Evolutionary conservation across 805 yeast genomes (phyloP), one percentile per base, ranked within the genome.

Genomic region (Metschnikowia kunwiensis): DNA sequence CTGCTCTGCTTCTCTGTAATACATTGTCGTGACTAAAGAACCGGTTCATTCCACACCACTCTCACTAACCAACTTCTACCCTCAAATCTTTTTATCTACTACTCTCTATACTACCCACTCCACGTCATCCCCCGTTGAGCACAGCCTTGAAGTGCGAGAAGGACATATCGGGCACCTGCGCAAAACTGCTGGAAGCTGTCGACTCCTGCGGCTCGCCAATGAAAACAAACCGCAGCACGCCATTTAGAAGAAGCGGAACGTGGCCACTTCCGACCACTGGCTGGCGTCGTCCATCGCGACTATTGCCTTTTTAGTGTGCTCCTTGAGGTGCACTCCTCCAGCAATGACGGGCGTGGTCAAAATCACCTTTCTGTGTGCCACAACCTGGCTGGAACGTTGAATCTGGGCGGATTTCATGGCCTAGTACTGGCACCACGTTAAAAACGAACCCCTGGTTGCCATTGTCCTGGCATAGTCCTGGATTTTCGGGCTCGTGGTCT

Each of bases 261-360:
- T 77, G 1, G 78, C 66, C 5, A 86, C 82, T 46, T 82, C 88
- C 0, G 86, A 77, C 0, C 87, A 78, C 49, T 81, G 87, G 0
- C 87, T 81, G 4, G 85, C 74, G 58, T 82, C 88, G 63, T 82
- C 88, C 82, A 82, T 78, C 18, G 81, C 78, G 5, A 82, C 82
- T 3, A 78, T 77, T 0, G 86, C 86, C 36, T 71, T 54, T 43
- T 65, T 69, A 26, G 66, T 62, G 5, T 79, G 60, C n/a, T 71
- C 63, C 46, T 77, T 79, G 44, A 81, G 57, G 44, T 73, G 76
- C 24, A 75, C 27, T 8, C 43, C 82, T 36, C 86, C 86, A 6
- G 85, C 80, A 22, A 77, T 78, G 22, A 80, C 84, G 2, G 83
- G 77, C 1, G 89, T 82, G 1, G 87, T 75, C 52, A 81, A 77